These are phyloP conservation scores for Saccharomycopsis sp. DNA, from an alignment of 805 yeast genomes.

Conservation along the genomic window DNA sequence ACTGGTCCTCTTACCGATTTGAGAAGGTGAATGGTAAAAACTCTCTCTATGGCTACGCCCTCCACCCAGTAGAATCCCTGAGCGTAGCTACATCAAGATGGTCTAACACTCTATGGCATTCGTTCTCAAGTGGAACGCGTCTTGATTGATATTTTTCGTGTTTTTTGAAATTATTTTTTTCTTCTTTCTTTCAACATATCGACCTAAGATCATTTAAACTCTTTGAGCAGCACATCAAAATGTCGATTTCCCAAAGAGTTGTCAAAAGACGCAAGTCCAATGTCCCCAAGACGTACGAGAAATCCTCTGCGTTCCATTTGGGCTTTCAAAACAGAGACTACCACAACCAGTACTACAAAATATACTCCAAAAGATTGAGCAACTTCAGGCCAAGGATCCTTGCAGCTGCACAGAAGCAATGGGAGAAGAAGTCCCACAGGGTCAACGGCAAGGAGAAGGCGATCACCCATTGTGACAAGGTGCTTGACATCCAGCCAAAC, in stretches of 20 bases:
- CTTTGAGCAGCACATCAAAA: too few species aligned
- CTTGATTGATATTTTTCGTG: too few species aligned
- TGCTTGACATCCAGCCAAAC: slow-evolving; percentile 54
- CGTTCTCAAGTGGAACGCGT: too few species aligned
- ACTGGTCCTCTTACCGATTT: too few species aligned
- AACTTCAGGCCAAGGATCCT: slow-evolving; percentile 39
- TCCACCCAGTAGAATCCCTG: too few species aligned
- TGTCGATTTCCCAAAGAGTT: neutral
- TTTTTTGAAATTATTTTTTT: too few species aligned
- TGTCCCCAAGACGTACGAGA: slow-evolving; percentile 5
- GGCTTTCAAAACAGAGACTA: slow-evolving; percentile 34
- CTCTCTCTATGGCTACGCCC: too few species aligned
- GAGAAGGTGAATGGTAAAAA: too few species aligned
- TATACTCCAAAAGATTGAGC: slow-evolving; percentile 45
- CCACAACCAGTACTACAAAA: slow-evolving; percentile 46
- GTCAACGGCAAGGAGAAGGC: slow-evolving; percentile 29
- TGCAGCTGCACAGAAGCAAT: slow-evolving; percentile 39
- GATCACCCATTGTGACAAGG: slow-evolving; percentile 36
- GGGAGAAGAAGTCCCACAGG: slow-evolving; percentile 49
- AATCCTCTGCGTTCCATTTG: slow-evolving; percentile 24
- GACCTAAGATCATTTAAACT: too few species aligned
- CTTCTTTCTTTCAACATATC: too few species aligned
- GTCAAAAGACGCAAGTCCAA: slow-evolving; percentile 1
- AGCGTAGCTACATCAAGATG: too few species aligned
- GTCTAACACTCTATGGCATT: too few species aligned